Percentiles rank a stretch among this genome's conserved stretches.
Conservation (phyloP, 2,329 filamentous ascomycete genomes). For the Coleophoma cylindrospora region DNA sequence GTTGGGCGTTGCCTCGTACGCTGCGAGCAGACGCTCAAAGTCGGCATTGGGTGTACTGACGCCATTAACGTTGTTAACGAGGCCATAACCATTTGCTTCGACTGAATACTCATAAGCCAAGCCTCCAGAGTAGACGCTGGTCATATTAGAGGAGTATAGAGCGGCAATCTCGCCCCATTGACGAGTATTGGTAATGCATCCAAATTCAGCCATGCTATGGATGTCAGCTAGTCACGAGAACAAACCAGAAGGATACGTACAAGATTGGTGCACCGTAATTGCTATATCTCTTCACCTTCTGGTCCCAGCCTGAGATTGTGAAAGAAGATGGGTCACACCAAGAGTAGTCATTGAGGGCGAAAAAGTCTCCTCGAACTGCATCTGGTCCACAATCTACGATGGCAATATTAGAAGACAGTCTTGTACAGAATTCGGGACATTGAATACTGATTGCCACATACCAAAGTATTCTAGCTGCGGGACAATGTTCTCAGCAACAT, state of each 20-base stretch:
- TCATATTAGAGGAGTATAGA: conserved; percentile 82
- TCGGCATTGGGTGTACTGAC: conserved; percentile 36
- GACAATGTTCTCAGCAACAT: conserved; percentile 63
- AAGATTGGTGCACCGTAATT: conserved; percentile 62
- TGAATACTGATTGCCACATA: too few species aligned
- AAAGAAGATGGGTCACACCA: conserved; percentile 59
- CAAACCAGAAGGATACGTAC: conserved; percentile 13
- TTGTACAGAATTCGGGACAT: too few species aligned
- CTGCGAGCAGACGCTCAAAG: conserved; percentile 41
- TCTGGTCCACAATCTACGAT: conserved; percentile 58
- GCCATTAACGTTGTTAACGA: conserved; percentile 23
- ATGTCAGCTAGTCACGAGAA: background rate
- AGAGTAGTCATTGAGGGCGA: conserved; percentile 62
- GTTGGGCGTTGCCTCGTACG: conserved; percentile 34
- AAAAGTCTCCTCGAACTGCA: conserved; percentile 62
- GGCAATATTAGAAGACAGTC: too few species aligned
- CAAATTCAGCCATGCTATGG: conserved; percentile 74
- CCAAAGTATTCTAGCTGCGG: conserved; percentile 65
- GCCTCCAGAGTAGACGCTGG: conserved; percentile 88
- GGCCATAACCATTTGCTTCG: conserved; percentile 72
- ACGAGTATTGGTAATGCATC: conserved; percentile 78
- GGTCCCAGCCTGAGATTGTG: conserved; percentile 58
- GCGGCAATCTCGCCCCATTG: conserved; percentile 74
- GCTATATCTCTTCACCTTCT: conserved; percentile 63
- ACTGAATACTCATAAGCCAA: conserved; percentile 92